Percentiles rank a stretch among this genome's conserved stretches.
These are phyloP conservation scores for Papiliotrema nemorosa DNA, from an alignment of 1,284 basidiomycete genomes.

Conservation along the genomic window DNA sequence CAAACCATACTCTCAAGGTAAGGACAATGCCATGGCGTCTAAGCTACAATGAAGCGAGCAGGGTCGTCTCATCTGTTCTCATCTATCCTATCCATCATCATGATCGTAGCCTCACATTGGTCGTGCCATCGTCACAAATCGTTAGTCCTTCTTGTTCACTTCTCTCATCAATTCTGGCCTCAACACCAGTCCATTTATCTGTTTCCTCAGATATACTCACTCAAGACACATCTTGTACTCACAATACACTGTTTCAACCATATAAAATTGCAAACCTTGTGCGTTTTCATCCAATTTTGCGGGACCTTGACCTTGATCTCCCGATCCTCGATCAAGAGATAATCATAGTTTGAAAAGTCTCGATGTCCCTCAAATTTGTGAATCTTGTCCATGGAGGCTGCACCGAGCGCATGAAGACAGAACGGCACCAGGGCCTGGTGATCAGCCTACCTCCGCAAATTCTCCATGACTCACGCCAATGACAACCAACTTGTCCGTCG, in stretches of 20 bases:
- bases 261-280: constrained; percentile 41
- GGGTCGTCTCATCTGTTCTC: too few species aligned
- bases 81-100: too few species aligned
- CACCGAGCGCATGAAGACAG: constrained; percentile 66
- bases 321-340: constrained; percentile 62
- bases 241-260: constrained; percentile 79
- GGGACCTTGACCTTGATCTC: constrained; percentile 33
- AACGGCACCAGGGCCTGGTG: constrained; percentile 58
- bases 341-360: constrained; percentile 56
- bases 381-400: constrained; percentile 57
- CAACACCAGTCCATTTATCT: not conserved
- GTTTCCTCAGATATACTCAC: too few species aligned
- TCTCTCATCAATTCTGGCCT: not conserved
- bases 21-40: too few species aligned
- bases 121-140: too few species aligned
- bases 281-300: constrained; percentile 41
- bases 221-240: constrained; percentile 19
- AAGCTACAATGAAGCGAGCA: too few species aligned
- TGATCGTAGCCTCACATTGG: too few species aligned
- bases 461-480: constrained; percentile 24
- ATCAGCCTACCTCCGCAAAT: constrained; percentile 3
- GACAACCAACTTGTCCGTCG: constrained; percentile 7
- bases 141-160: too few species aligned
- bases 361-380: constrained; percentile 41
- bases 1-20: too few species aligned